phyloP scores from a whole-genome alignment of 345 rosid genomes.

The Microthlaspi erraticum region DNA sequence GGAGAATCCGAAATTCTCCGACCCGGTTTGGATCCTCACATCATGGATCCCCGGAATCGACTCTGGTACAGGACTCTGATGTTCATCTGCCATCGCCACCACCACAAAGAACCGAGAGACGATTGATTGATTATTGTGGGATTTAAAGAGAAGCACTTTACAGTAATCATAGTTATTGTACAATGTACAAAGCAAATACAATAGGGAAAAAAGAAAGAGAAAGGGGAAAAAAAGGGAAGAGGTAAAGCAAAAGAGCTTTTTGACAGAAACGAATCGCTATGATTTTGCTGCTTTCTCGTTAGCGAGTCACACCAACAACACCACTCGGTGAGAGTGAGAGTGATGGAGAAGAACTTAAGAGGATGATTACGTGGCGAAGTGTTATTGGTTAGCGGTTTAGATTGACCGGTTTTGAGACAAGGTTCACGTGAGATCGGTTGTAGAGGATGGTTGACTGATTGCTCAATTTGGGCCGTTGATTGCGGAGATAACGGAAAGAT shows the following conservation, averaged over 20 bases:
- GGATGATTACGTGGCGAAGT: slow-evolving; percentile 25
- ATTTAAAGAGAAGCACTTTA: slow-evolving; percentile 42
- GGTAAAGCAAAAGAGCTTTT: slow-evolving; percentile 37
- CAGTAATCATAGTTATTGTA: slow-evolving; percentile 26
- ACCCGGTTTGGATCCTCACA: slow-evolving; percentile 48
- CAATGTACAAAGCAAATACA: slow-evolving; percentile 34
- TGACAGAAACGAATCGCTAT: slow-evolving; percentile 48
- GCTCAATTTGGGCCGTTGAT: slow-evolving; percentile 53
- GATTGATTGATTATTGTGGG: slow-evolving; percentile 24
- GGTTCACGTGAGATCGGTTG: slow-evolving; percentile 36
- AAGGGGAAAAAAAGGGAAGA: background rate
- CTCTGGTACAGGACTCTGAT: slow-evolving; percentile 40
- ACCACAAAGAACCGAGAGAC: slow-evolving; percentile 23
- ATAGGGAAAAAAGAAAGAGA: background rate
- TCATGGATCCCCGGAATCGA: slow-evolving; percentile 61
- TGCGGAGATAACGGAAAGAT: slow-evolving; percentile 51
- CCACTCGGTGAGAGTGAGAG: background rate
- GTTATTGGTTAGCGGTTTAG: background rate
- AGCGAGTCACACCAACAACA: slow-evolving; percentile 41
- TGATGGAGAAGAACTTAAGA: background rate
- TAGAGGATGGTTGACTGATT: slow-evolving; percentile 26
- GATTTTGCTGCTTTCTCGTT: slow-evolving; percentile 54
- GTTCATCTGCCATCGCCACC: slow-evolving; percentile 49
- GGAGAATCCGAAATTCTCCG: slow-evolving; percentile 42
- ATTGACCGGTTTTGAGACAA: background rate